Evolutionary conservation across 345 rosid genomes (phyloP).

Genomic region (Tarenaya hassleriana): DNA sequence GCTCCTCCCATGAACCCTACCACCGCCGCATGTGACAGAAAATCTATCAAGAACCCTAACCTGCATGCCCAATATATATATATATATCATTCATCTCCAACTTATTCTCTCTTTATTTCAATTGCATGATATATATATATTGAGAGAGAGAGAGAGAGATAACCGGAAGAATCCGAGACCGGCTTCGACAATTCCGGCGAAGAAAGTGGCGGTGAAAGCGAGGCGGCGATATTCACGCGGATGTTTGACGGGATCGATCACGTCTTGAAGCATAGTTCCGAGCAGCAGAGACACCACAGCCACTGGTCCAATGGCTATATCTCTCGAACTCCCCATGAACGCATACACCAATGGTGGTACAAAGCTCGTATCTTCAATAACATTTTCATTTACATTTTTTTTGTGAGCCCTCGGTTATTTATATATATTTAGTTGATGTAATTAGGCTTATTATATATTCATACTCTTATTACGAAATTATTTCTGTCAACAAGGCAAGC

Average conservation of each 20-base stretch:
- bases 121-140: no score
- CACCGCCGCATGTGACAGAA: constrained; percentile 90
- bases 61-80: constrained; percentile 35
- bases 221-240: constrained; percentile 65
- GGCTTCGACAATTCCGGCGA: constrained; percentile 95
- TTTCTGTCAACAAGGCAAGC: no score
- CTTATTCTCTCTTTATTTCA: no score
- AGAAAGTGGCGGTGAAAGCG: constrained; percentile 95
- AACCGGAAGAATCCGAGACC: constrained; percentile 82
- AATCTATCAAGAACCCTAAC: constrained; percentile 90
- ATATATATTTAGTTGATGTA: no score
- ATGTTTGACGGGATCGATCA: constrained; percentile 55
- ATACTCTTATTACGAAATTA: no score
- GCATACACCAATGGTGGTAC: constrained; percentile 91
- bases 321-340: constrained; percentile 82
- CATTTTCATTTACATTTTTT: no score
- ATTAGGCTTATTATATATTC: no score
- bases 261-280: constrained; percentile 88
- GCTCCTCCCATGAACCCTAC: constrained; percentile 98
- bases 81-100: not conserved
- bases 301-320: constrained; percentile 93
- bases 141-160: not conserved
- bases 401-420: no score
- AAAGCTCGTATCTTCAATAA: constrained; percentile 98
- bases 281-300: constrained; percentile 91